These are phyloP conservation scores for Rhodotorula sphaerocarpa DNA, from an alignment of 768 basidiomycete genomes.

Conservation along the genomic window DNA sequence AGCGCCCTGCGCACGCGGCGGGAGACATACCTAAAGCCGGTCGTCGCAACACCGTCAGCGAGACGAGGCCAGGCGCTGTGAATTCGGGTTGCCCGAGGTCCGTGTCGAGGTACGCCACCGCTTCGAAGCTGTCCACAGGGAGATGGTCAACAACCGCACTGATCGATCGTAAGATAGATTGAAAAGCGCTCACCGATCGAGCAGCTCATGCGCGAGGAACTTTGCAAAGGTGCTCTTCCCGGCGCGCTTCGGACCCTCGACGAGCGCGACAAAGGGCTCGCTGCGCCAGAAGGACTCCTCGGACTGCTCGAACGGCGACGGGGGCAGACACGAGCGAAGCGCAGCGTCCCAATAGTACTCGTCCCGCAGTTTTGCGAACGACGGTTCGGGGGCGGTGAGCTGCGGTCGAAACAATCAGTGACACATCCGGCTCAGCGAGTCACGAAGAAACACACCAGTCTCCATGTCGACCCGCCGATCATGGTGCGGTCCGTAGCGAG, in stretches of 20 bases:
- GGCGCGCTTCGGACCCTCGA: conserved; percentile 76
- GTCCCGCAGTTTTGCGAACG: conserved; percentile 18
- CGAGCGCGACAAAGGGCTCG: conserved; percentile 50
- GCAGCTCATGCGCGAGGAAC: conserved; percentile 61
- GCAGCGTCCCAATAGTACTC: conserved; percentile 43
- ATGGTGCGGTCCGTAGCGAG: conserved; percentile 32
- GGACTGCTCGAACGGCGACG: not conserved
- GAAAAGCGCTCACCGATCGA: conserved; percentile 49
- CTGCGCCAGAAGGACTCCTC: not conserved
- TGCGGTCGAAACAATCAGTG: conserved; percentile 41
- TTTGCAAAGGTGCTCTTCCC: conserved; percentile 87
- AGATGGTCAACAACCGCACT: not conserved
- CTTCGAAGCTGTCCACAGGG: conserved; percentile 54
- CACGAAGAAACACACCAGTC: not conserved
- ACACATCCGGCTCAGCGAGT: not conserved
- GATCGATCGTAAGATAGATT: not conserved
- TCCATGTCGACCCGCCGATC: conserved; percentile 1
- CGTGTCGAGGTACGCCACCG: conserved; percentile 85
- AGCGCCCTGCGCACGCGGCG: not conserved
- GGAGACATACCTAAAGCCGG: conserved; percentile 65
- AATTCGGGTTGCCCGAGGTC: conserved; percentile 94
- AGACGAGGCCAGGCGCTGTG: conserved; percentile 73
- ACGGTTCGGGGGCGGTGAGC: conserved; percentile 27
- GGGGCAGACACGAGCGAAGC: not conserved
- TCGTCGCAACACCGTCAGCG: conserved; percentile 61